Evolutionary conservation across 129 eudicot genomes (phyloP).

Genomic region (Cynara cardunculus): DNA sequence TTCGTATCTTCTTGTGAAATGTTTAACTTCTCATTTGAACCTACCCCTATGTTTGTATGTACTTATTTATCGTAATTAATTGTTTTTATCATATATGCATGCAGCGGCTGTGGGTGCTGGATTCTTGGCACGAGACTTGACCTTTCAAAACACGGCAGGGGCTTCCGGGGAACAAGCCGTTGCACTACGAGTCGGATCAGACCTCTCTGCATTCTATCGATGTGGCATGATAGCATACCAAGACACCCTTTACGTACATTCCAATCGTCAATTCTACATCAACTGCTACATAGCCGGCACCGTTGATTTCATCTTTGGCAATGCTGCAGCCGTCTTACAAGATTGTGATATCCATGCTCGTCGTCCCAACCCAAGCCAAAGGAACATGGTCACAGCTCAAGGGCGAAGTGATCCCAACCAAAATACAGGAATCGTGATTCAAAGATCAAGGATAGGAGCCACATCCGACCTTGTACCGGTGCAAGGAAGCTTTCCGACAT

Average conservation of each 20-base stretch:
- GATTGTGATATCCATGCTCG: conserved; percentile 85
- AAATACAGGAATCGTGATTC: conserved; percentile 85
- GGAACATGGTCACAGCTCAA: conserved; percentile 87
- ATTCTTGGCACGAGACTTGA: conserved; percentile 74
- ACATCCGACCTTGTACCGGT: conserved; percentile 57
- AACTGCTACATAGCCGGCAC: conserved; percentile 67
- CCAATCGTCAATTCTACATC: conserved; percentile 73
- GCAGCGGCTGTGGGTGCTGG: conserved; percentile 72
- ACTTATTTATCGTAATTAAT: neutral
- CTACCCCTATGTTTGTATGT: too few relatives aligned
- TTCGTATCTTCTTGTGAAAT: too few relatives aligned
- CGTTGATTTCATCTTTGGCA: conserved; percentile 89
- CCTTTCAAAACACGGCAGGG: conserved; percentile 87
- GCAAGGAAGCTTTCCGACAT: conserved; percentile 50
- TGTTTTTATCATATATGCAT: neutral
- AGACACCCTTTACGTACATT: conserved; percentile 84
- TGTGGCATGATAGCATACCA: conserved; percentile 78
- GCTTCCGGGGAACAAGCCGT: conserved; percentile 87
- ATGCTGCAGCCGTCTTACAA: conserved; percentile 74
- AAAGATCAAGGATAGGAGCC: conserved; percentile 60
- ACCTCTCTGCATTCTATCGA: conserved; percentile 64
- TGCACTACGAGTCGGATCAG: conserved; percentile 80
- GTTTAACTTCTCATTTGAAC: too few relatives aligned
- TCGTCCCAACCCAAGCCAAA: conserved; percentile 53
- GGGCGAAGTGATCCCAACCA: conserved; percentile 91